These are phyloP conservation scores for Coprinellus aureogranulatus DNA, from an alignment of 768 basidiomycete genomes.

Conservation along the genomic window DNA sequence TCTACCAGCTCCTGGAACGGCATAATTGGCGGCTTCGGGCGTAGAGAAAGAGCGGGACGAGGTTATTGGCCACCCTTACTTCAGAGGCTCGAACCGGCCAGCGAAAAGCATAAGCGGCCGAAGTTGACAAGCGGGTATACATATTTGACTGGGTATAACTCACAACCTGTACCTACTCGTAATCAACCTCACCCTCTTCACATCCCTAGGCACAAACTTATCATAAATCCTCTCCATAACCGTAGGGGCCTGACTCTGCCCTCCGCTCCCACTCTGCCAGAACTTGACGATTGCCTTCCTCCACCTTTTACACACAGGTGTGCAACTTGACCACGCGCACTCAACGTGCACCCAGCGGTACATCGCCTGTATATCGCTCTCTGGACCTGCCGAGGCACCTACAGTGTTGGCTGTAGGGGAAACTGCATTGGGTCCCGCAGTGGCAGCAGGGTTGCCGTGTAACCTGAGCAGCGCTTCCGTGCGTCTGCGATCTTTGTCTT, in stretches of 20 bases:
- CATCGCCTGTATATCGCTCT: constrained; percentile 1
- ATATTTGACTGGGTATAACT: too few relatives aligned
- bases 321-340: constrained; percentile 4
- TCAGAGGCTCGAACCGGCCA: too few relatives aligned
- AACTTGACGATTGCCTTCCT: not conserved
- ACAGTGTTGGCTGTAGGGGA: too few relatives aligned
- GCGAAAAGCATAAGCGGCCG: too few relatives aligned
- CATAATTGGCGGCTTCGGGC: too few relatives aligned
- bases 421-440: too few relatives aligned
- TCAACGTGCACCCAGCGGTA: constrained; percentile 5
- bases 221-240: constrained; percentile 5
- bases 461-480: constrained; percentile 1
- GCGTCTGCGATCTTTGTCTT: not conserved
- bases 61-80: too few relatives aligned
- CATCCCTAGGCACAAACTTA: constrained; percentile 3
- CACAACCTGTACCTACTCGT: constrained; percentile 4
- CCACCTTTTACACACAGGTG: not conserved
- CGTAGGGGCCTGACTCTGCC: not conserved
- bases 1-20: too few relatives aligned
- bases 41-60: too few relatives aligned
- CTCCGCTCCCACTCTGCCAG: constrained; percentile 1
- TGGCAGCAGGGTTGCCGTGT: not conserved
- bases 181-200: constrained; percentile 4
- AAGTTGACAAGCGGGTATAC: too few relatives aligned
- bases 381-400: not conserved